Evolutionary conservation across 768 basidiomycete species (phyloP), one percentile per base, ranked within the genome.

Genomic region (Stropharia rugosoannulata): DNA sequence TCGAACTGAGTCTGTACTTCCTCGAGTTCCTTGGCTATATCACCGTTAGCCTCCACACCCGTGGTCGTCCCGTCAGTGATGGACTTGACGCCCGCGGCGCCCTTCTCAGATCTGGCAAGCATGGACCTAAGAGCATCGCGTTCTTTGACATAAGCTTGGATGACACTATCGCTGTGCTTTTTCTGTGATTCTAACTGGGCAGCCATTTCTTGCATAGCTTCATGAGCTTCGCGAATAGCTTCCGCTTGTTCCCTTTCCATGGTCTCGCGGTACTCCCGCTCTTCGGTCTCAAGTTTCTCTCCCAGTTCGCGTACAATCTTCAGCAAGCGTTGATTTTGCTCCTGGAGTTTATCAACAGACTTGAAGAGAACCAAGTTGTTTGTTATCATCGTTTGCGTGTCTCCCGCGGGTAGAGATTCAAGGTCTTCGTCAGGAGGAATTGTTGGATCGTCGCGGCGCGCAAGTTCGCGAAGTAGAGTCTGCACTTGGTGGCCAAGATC

Each of bases 401-500:
- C 82, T 45, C 80, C 73, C 2, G 78, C 80, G 12, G 74, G 71
- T 29, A 77, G 59, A 0, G 72, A 67, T 22, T 79, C 72, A 49
- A 85, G 74, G 40, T 88, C 85, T 42, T 83, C 83, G 47, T 93
- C 89, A 2, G 81, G 73, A 5, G 89, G 89, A 16, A 98, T 82
- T 1, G 86, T 83, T 1, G 95, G 87, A 67, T 98, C 90, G 42
- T 94, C 86, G 12, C 81, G 80, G n/a, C 93, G 82, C 4, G 86
- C 86, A 16, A 97, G 76, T 63, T 93, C 89, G 50, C 88, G 89
- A 3, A 89, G 74, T 9, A 99, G 79, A 3, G 75, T 71, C 61
- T 93, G 91, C 3, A 98, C 81, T 70, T 99, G 97, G 0, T 85
- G 83, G 11, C 90, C 87, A 11, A 95, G 83, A 64, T 95, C 94